Evolutionary conservation across 306 rosid genomes (phyloP).

Genomic region (Cicer judaicum): DNA sequence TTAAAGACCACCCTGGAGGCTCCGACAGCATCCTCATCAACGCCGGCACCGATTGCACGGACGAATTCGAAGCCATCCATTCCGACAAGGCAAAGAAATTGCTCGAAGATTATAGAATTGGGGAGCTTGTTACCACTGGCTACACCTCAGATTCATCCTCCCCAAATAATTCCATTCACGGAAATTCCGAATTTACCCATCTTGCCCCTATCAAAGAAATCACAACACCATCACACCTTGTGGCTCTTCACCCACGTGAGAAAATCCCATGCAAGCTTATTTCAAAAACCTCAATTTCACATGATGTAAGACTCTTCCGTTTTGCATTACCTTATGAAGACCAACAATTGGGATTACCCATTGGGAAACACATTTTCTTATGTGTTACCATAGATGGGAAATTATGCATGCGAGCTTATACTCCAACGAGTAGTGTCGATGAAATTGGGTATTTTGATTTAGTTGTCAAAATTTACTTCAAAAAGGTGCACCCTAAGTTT

Average conservation of each 20-base stretch:
- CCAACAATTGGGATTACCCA: slow-evolving; percentile 67
- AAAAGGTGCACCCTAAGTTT: slow-evolving; percentile 72
- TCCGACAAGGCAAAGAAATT: slow-evolving; percentile 85
- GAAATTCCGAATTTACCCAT: slow-evolving; percentile 46
- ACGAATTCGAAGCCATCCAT: slow-evolving; percentile 90
- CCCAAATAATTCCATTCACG: slow-evolving; percentile 71
- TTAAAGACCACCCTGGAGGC: slow-evolving; percentile 91
- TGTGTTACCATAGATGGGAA: slow-evolving; percentile 64
- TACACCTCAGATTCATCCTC: slow-evolving; percentile 62
- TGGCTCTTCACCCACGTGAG: slow-evolving; percentile 66
- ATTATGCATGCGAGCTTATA: slow-evolving; percentile 88
- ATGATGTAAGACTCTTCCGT: slow-evolving; percentile 68
- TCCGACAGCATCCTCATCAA: slow-evolving; percentile 85
- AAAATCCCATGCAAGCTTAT: slow-evolving; percentile 73
- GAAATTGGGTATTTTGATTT: slow-evolving; percentile 72
- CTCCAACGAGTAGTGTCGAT: slow-evolving; percentile 67
- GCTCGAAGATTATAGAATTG: slow-evolving; percentile 72
- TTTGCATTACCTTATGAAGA: slow-evolving; percentile 66
- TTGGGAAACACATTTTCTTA: slow-evolving; percentile 81
- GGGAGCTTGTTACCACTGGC: slow-evolving; percentile 67
- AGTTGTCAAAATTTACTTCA: slow-evolving; percentile 75
- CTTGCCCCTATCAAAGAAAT: slow-evolving; percentile 65
- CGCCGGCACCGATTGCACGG: slow-evolving; percentile 91
- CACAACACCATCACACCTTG: not conserved
- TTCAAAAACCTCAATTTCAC: slow-evolving; percentile 61